A percentile compares a stretch with the other conserved stretches of the same genome.
phyloP scores from a whole-genome alignment of 2,329 filamentous ascomycete species.

The Didymella sp. region DNA sequence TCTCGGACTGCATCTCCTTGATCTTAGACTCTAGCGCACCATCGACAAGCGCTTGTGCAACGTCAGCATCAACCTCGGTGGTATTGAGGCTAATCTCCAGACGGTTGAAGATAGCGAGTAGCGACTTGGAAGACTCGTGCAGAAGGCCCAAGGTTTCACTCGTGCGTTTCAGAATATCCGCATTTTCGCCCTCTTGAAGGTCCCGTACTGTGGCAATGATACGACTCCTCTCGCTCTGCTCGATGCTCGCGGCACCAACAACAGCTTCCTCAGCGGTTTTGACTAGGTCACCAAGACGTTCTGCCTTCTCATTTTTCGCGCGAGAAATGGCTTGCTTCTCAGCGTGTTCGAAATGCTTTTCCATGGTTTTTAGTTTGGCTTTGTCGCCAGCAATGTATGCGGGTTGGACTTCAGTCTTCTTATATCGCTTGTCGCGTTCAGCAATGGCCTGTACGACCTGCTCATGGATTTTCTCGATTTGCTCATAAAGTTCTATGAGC shows the following conservation, averaged over 20 bases:
- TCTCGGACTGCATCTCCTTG: slow-evolving; percentile 45
- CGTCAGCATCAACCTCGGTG: slow-evolving; percentile 61
- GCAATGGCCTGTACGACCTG: slow-evolving; percentile 58
- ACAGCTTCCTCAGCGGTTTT: slow-evolving; percentile 60
- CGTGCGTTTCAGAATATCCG: slow-evolving; percentile 34
- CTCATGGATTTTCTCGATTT: slow-evolving; percentile 59
- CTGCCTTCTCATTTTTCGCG: slow-evolving; percentile 58
- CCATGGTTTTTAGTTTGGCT: slow-evolving; percentile 57
- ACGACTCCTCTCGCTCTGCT: slow-evolving; percentile 59
- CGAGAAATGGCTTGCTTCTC: slow-evolving; percentile 60
- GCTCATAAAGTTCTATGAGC: slow-evolving; percentile 52
- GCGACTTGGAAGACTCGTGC: slow-evolving; percentile 49
- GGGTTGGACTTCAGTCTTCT: slow-evolving; percentile 61
- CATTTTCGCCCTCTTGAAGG: slow-evolving; percentile 43
- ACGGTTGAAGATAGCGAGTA: slow-evolving; percentile 53
- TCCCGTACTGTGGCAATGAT: slow-evolving; percentile 54
- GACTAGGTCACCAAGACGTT: slow-evolving; percentile 59
- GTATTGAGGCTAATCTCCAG: slow-evolving; percentile 60
- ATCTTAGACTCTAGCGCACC: slow-evolving; percentile 52
- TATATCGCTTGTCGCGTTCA: slow-evolving; percentile 62
- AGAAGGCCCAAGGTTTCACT: slow-evolving; percentile 45
- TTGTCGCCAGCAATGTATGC: slow-evolving; percentile 61
- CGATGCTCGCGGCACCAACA: slow-evolving; percentile 58
- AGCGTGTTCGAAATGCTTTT: slow-evolving; percentile 55
- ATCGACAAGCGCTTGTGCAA: slow-evolving; percentile 59